Evolutionary conservation across 768 basidiomycete species (phyloP).

Genomic region (Sporobolomyces roseus): DNA sequence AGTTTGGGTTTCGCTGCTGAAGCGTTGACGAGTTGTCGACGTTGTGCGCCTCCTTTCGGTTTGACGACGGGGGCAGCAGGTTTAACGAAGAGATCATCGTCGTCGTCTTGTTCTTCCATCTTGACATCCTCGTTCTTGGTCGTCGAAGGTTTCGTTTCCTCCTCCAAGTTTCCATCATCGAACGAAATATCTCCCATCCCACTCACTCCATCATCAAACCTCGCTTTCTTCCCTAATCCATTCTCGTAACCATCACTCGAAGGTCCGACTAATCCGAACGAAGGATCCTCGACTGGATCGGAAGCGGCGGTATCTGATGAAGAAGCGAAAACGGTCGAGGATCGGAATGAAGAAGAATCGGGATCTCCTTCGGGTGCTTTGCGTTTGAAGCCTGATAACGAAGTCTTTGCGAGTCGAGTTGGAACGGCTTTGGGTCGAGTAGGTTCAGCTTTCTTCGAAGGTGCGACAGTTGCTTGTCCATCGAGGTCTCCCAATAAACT

Average conservation of each 20-base stretch:
- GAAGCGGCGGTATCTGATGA: conserved; percentile 42
- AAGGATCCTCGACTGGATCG: conserved; percentile 49
- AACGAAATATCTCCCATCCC: conserved; percentile 33
- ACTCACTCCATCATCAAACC: conserved; percentile 23
- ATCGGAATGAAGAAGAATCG: conserved; percentile 20
- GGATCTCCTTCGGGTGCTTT: conserved; percentile 9
- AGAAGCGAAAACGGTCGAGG: conserved; percentile 12
- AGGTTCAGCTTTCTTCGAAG: conserved; percentile 10
- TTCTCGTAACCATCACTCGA: conserved; percentile 59
- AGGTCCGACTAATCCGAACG: conserved; percentile 51
- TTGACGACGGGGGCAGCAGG: conserved; percentile 35
- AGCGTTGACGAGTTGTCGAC: conserved; percentile 44
- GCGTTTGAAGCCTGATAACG: conserved; percentile 26
- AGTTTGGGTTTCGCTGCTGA: conserved; percentile 25
- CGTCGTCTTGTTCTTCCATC: conserved; percentile 29
- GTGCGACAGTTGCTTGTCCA: conserved; percentile 34
- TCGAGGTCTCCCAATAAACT: conserved; percentile 72
- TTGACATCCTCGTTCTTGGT: conserved; percentile 43
- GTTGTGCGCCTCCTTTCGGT: conserved; percentile 34
- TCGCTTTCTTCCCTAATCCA: conserved; percentile 24
- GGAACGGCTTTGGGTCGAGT: conserved; percentile 4
- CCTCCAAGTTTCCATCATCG: conserved; percentile 38
- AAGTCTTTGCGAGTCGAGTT: conserved; percentile 11
- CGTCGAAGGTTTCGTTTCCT: conserved; percentile 43
- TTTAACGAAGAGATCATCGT: conserved; percentile 43